Conservation (phyloP, 306 rosid species). For the Arachis hypogaea region DNA sequence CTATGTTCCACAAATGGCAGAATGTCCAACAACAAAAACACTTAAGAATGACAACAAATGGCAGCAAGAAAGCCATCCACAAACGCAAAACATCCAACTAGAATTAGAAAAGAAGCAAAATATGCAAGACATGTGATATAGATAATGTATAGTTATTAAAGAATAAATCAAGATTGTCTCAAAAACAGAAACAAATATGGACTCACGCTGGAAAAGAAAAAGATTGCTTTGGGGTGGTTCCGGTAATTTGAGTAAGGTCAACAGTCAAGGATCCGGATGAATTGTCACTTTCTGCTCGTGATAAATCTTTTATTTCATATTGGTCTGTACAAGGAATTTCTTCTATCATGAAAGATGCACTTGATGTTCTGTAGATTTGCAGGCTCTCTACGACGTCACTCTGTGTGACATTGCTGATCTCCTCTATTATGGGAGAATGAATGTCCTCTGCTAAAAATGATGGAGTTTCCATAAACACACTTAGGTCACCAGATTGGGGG, state of each 20-base stretch:
- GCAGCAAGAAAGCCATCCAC: slow-evolving; percentile 41
- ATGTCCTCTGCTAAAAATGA: slow-evolving; percentile 35
- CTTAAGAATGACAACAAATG: slow-evolving; percentile 30
- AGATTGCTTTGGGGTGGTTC: slow-evolving; percentile 34
- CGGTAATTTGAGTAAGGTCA: slow-evolving; percentile 46
- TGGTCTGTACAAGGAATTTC: slow-evolving; percentile 23
- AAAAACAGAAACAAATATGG: slow-evolving; percentile 46
- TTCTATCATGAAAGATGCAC: slow-evolving; percentile 32
- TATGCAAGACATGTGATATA: not conserved
- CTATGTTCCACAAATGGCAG: slow-evolving; percentile 50
- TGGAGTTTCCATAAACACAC: slow-evolving; percentile 36
- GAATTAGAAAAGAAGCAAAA: slow-evolving; percentile 49
- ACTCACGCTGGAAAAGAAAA: slow-evolving; percentile 72
- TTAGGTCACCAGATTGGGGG: slow-evolving; percentile 50
- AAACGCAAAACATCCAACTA: slow-evolving; percentile 48
- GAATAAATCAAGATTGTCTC: slow-evolving; percentile 45
- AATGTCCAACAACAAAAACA: slow-evolving; percentile 48
- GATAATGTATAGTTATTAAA: not conserved
- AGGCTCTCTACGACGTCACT: slow-evolving; percentile 30
- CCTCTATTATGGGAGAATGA: slow-evolving; percentile 31
- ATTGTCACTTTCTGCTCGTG: slow-evolving; percentile 31
- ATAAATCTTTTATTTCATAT: slow-evolving; percentile 17
- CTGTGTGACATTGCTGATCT: slow-evolving; percentile 27
- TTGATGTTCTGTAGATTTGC: slow-evolving; percentile 33
- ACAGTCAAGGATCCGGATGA: slow-evolving; percentile 36